These are phyloP conservation scores for Naganishia vishniacii DNA, from an alignment of 768 basidiomycete species.

Conservation along the genomic window DNA sequence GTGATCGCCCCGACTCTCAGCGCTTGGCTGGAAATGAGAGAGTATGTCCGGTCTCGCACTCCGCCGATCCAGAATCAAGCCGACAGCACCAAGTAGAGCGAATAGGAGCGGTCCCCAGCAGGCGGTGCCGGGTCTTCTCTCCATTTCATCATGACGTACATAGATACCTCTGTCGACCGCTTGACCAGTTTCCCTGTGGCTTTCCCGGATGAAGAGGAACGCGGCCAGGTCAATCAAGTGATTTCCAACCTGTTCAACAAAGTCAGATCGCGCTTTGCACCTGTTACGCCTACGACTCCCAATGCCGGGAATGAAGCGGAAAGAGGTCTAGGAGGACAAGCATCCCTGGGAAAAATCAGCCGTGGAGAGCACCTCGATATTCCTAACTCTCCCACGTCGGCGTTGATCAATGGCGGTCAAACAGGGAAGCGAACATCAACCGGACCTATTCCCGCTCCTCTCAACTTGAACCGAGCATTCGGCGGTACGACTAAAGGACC, in stretches of 20 bases:
- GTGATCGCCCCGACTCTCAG: too few species aligned
- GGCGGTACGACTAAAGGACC: neutral
- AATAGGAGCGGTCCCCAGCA: neutral
- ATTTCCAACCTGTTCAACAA: slow-evolving; percentile 74
- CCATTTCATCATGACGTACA: neutral
- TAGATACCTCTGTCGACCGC: slow-evolving; percentile 23
- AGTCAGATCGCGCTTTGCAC: slow-evolving; percentile 71
- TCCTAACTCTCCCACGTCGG: neutral
- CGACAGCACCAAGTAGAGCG: neutral
- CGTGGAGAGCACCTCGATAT: neutral
- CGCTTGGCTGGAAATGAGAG: neutral
- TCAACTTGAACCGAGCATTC: neutral
- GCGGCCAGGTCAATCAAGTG: slow-evolving; percentile 76
- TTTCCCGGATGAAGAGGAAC: slow-evolving; percentile 86
- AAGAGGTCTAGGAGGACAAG: neutral
- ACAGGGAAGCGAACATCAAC: slow-evolving; percentile 43
- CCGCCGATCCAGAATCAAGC: neutral
- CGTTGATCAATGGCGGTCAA: slow-evolving; percentile 32
- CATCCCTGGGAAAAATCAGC: neutral
- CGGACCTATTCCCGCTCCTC: slow-evolving; percentile 5
- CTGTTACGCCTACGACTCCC: slow-evolving; percentile 58
- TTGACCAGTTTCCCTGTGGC: slow-evolving; percentile 86
- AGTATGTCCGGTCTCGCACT: neutral
- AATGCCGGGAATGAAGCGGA: slow-evolving; percentile 47
- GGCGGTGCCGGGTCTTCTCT: neutral